Conservation (phyloP, 305 asterid genomes). For the Fraxinus nigra region DNA sequence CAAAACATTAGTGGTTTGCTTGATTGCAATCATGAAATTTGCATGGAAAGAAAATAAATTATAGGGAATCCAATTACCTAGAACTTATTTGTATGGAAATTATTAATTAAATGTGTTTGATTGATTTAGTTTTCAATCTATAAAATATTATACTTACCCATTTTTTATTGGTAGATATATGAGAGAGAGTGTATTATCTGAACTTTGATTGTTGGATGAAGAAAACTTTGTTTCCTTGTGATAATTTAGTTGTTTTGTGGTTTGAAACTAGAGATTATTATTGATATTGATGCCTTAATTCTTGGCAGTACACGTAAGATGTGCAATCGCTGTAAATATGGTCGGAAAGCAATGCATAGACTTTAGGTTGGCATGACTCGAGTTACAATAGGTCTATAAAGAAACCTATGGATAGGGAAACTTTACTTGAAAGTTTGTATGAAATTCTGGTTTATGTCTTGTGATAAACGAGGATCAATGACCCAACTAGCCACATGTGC, state of each 20-base stretch:
- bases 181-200: too few relatives aligned
- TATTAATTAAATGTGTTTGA: too few relatives aligned
- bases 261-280: neutral
- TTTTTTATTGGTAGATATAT: too few relatives aligned
- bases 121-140: too few relatives aligned
- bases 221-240: neutral
- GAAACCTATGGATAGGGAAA: constrained; percentile 31
- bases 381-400: constrained; percentile 41
- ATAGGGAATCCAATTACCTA: too few relatives aligned
- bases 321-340: constrained; percentile 53
- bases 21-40: too few relatives aligned
- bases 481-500: neutral
- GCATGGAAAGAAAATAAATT: too few relatives aligned
- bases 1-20: too few relatives aligned
- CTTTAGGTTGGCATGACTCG: constrained; percentile 40
- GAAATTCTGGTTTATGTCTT: neutral
- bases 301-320: constrained; percentile 46
- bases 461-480: neutral
- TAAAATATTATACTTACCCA: too few relatives aligned
- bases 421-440: neutral
- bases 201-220: neutral
- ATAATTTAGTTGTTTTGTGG: neutral
- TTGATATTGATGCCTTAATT: constrained; percentile 38
- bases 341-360: constrained; percentile 37
- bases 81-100: too few relatives aligned